A percentile compares a stretch with the other conserved stretches of the same genome.
These are phyloP conservation scores for Aleurites moluccanus DNA, from an alignment of 441 rosid genomes.

Conservation along the genomic window DNA sequence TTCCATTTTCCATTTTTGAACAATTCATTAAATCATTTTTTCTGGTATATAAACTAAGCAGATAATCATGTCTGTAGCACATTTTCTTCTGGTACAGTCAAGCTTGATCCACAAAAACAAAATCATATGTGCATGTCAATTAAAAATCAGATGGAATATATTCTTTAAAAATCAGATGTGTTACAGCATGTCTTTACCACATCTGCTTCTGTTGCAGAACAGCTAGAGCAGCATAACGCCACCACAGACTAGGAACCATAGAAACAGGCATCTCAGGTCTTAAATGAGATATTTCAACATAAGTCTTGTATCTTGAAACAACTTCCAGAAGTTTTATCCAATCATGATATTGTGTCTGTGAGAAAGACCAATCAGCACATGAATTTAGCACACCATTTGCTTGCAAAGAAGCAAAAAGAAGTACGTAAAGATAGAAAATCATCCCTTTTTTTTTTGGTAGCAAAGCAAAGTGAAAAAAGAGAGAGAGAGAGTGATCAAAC, in stretches of 20 bases:
- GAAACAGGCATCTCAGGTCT: slow-evolving; percentile 83
- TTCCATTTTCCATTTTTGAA: neutral
- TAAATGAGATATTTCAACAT: slow-evolving; percentile 84
- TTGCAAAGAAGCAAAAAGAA: neutral
- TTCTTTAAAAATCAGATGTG: neutral
- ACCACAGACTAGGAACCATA: slow-evolving; percentile 67
- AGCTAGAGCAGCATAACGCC: slow-evolving; percentile 96
- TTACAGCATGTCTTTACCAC: slow-evolving; percentile 48
- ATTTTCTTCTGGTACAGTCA: neutral
- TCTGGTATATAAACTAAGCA: neutral
- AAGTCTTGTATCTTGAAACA: slow-evolving; percentile 79
- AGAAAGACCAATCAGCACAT: slow-evolving; percentile 26
- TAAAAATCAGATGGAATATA: neutral
- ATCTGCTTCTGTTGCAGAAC: slow-evolving; percentile 75
- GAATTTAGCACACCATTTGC: slow-evolving; percentile 13
- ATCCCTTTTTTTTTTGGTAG: neutral
- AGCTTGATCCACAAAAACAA: neutral
- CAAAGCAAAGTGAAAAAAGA: neutral
- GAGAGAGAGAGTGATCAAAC: neutral
- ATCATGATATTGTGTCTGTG: slow-evolving; percentile 93
- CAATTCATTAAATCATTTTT: neutral
- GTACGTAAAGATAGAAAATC: neutral
- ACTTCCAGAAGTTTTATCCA: slow-evolving; percentile 95
- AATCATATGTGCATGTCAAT: neutral
- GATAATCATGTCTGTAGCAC: neutral